Base-by-base conservation (phyloP, 805 yeast species). In the Saturnispora dispora region DNA sequence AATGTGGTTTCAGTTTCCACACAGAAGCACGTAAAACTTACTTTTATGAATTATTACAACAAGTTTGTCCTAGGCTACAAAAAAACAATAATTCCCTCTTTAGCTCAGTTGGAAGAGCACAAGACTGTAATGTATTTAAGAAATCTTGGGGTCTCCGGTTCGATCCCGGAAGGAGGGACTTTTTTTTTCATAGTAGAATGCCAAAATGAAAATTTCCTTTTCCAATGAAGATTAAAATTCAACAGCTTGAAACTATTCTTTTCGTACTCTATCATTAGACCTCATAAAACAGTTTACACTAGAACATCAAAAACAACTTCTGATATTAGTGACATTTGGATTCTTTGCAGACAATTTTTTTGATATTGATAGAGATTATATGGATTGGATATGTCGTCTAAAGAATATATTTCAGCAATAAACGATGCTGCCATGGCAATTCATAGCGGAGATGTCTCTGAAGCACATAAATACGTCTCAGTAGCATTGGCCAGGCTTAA, bases 61-160 rank as follows among this genome's bases (percentile, higher is more conserved):
- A 36, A 2, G 0, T 1, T 1, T 36, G 23, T 2, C 11, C 13
- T 5, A 4, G 10, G 25, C 18, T 7, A 7, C 9, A 9, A 4
- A 33, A 13, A 22, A 5, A 2, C 25, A 30, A 18, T 17, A 54
- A 50, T 37, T 20, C 58, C 58, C 58, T 55, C 58, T 55, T 46
- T 55, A 55, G 58, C 58, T 55, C 58, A 55, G 58, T 55, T 55
- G 58, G 58, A 55, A 55, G 58, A 55, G 58, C 58, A 55, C 55
- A 53, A 53, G 58, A 55, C 58, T 55, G 58, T 55, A 55, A 55
- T 51, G 36, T 48, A 9, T 1, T n/a, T 30, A 18, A 52, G 58
- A 53, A 52, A 55, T 55, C 58, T 53, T 55, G 55, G 55, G 58
- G 58, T 55, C 58, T 53, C 58, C 55, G 58, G 58, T 55, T 55